Base-by-base conservation (phyloP, 257 asterid genomes). In the Salvia rosmarinus region DNA sequence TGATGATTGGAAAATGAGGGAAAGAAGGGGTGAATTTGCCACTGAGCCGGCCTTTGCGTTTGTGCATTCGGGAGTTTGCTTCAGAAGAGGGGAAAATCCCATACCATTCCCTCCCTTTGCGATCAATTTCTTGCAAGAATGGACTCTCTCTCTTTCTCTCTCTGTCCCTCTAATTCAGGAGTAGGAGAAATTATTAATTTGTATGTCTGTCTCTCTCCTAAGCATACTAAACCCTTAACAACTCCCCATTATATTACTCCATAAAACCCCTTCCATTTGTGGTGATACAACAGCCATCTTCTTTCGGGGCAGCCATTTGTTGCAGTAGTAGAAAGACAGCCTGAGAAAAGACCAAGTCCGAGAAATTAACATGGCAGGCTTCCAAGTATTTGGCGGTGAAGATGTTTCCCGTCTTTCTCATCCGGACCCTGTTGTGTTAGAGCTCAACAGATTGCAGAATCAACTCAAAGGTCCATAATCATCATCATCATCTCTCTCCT, bases 401-500 rank as follows among this genome's bases (percentile, higher is more conserved):
- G 86, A 84, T 65, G 67, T 55, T 59, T 76, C 64, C 55, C 70
- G 68, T 75, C 77, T 87, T 74, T 80, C 79, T 78, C 89, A 80
- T 57, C 79, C 90, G 0, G 96, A 86, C 87, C 96, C 96, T 73
- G 58, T 90, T 63, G 86, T 82, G 42, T 76, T 93, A 49, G 96
- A 93, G 80, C 92, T 93, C 74, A 84, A 87, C 72, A 85, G 82
- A 40, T 74, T 89, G 72, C 91, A 90, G 52, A 89, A 89, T 77
- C 91, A 82, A 72, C 92, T 89, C 81, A 90, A 76, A 93, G 98
- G 98, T 89, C n/a, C n/a, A n/a, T n/a, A n/a, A n/a, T 51, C 63
- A 12, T 25, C 57, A 40, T 51, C 39, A 30, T 57, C 63, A 44
- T n/a, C 39, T 37, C 42, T 9, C 30, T 8, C 32, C 9, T 25